A percentile compares a stretch with the other conserved stretches of the same genome.
Conservation (phyloP, 2,329 filamentous ascomycete species). For the Colletotrichum sp. region DNA sequence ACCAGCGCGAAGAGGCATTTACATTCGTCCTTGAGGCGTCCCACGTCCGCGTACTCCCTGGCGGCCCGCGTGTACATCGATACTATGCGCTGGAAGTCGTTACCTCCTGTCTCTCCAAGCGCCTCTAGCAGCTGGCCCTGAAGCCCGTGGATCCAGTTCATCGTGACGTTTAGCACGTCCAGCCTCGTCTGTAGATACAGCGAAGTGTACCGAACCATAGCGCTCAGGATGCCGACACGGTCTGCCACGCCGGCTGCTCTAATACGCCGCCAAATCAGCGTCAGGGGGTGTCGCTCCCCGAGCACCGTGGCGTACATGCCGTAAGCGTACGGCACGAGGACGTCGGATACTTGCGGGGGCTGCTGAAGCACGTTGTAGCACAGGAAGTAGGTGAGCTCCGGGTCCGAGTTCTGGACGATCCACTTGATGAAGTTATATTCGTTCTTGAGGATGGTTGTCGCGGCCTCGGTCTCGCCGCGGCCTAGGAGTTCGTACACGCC, state of each 20-base stretch:
- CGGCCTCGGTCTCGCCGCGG: background rate
- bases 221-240: background rate
- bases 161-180: background rate
- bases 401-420: background rate
- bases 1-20: background rate
- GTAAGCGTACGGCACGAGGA: background rate
- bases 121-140: background rate
- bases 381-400: background rate
- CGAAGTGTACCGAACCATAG: background rate
- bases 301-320: background rate
- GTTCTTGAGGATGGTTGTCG: background rate
- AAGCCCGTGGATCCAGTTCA: background rate
- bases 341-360: background rate
- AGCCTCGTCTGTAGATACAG: background rate
- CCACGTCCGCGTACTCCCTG: background rate
- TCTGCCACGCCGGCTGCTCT: fast-evolving
- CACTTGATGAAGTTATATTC: background rate
- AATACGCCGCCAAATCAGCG: background rate
- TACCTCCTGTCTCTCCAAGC: background rate
- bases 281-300: background rate
- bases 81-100: background rate
- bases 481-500: background rate
- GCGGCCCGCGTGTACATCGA: background rate
- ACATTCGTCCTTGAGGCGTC: background rate
- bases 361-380: background rate